These are phyloP conservation scores for Neoarthrinium moseri DNA, from an alignment of 2,329 filamentous ascomycete species.

Conservation along the genomic window DNA sequence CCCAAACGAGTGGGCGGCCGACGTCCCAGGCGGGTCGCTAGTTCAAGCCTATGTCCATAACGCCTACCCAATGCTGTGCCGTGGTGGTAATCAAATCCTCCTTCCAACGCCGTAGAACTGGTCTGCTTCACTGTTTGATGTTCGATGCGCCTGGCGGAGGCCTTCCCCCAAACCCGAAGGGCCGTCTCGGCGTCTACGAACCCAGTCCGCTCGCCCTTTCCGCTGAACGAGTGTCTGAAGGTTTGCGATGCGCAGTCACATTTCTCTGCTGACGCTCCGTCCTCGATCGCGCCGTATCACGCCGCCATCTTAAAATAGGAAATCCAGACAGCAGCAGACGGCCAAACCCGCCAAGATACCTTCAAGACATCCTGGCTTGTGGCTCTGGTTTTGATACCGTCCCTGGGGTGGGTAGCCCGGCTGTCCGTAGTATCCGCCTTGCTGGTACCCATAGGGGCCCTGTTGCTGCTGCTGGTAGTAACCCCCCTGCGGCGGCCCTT, in stretches of 20 bases:
- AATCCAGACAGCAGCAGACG: conserved; percentile 59
- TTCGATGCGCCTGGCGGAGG: too few relatives aligned
- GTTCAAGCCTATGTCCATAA: neutral
- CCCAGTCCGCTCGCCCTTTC: too few relatives aligned
- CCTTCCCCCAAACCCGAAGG: too few relatives aligned
- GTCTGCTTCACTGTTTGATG: too few relatives aligned
- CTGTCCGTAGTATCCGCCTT: conserved; percentile 18
- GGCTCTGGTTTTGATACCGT: conserved; percentile 27
- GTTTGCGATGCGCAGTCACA: too few relatives aligned
- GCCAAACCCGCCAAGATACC: conserved; percentile 50
- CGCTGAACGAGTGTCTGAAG: too few relatives aligned
- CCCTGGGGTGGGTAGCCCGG: conserved; percentile 23
- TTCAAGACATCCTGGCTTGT: conserved; percentile 28
- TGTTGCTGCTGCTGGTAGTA: conserved; percentile 20
- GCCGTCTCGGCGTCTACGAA: too few relatives aligned
- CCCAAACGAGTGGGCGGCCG: neutral
- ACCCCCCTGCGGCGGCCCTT: conserved; percentile 19
- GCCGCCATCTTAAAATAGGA: conserved; percentile 54
- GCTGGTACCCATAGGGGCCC: conserved; percentile 16
- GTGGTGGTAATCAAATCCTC: neutral
- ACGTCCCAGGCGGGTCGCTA: conserved; percentile 6
- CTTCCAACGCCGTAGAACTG: too few relatives aligned
- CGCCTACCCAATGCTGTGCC: neutral
- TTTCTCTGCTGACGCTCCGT: too few relatives aligned
- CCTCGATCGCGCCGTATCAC: too few relatives aligned